These are phyloP conservation scores for Neurospora sp. DNA, from an alignment of 495 filamentous ascomycete species.

Conservation along the genomic window DNA sequence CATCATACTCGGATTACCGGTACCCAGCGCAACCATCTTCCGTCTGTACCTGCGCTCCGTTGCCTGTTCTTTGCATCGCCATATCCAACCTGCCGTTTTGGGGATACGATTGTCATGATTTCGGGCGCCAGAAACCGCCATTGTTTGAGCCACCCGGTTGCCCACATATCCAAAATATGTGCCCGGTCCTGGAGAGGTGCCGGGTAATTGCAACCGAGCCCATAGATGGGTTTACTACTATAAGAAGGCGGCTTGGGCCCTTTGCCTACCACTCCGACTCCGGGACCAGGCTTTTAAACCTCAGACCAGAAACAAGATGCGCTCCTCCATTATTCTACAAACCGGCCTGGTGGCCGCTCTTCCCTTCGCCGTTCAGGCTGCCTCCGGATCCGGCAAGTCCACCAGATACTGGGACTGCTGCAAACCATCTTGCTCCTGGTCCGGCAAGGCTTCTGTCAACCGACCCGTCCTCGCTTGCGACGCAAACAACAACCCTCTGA, in stretches of 20 bases:
- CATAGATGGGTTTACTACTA: not conserved
- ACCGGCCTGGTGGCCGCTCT: slow-evolving; percentile 13
- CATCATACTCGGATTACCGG: not conserved
- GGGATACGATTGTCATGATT: not conserved
- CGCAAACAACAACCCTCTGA: slow-evolving; percentile 35
- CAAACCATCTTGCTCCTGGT: slow-evolving; percentile 49
- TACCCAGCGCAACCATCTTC: not conserved
- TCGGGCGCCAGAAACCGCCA: not conserved
- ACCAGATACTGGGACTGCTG: slow-evolving; percentile 51
- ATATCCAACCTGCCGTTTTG: not conserved
- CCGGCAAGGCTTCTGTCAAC: slow-evolving; percentile 40
- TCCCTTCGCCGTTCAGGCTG: slow-evolving; percentile 12
- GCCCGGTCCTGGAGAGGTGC: not conserved
- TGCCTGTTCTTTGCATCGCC: not conserved
- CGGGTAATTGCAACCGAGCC: not conserved
- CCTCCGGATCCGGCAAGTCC: slow-evolving; percentile 16
- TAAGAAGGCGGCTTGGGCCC: not conserved
- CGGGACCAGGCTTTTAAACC: not conserved
- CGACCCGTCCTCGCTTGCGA: slow-evolving; percentile 42
- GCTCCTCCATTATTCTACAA: slow-evolving; percentile 11
- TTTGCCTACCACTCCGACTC: not conserved
- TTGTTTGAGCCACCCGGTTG: not conserved
- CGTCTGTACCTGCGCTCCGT: not conserved
- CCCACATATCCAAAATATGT: not conserved
- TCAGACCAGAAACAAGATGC: slow-evolving; percentile 7